A percentile compares a stretch with the other conserved stretches of the same genome.
Evolutionary conservation across 1,139 yeast species (phyloP).

Genomic region (Debaryomyces sp.): DNA sequence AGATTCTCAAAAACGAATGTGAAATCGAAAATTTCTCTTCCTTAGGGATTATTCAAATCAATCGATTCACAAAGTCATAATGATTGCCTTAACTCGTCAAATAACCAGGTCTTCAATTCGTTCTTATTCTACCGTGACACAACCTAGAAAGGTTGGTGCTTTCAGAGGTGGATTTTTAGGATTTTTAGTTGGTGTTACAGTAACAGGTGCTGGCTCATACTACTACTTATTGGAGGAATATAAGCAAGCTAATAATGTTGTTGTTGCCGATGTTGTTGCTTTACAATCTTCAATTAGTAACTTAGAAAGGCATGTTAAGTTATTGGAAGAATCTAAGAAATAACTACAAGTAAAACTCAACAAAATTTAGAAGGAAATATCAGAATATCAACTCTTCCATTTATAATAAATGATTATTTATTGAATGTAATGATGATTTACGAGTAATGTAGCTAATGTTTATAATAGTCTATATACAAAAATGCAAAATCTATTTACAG

Average conservation of each 20-base stretch:
- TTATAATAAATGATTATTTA: conserved; percentile 5
- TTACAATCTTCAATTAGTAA: conserved; percentile 68
- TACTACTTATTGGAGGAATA: conserved; percentile 79
- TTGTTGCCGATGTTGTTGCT: conserved; percentile 72
- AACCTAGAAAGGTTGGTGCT: conserved; percentile 53
- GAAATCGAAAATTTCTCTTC: conserved; percentile 2
- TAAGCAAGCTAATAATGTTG: conserved; percentile 69
- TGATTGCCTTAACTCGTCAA: conserved; percentile 25
- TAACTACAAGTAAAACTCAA: conserved; percentile 12
- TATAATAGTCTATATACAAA: conserved; percentile 8
- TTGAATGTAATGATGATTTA: not conserved
- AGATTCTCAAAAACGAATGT: conserved; percentile 1
- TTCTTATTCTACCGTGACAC: conserved; percentile 34
- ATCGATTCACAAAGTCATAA: conserved; percentile 7
- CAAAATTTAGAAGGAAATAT: not conserved
- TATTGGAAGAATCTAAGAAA: conserved; percentile 47
- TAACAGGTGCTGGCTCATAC: conserved; percentile 76
- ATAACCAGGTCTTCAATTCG: conserved; percentile 26
- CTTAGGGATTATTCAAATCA: not conserved
- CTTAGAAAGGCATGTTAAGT: conserved; percentile 66
- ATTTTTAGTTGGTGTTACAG: conserved; percentile 73
- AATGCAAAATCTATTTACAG: conserved; percentile 9
- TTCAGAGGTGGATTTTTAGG: conserved; percentile 75
- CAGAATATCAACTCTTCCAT: not conserved
- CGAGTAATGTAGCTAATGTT: not conserved